A percentile compares a stretch with the other conserved stretches of the same genome.
Conservation (phyloP, 495 filamentous ascomycete genomes). For the Friedmanniomyces simplex region DNA sequence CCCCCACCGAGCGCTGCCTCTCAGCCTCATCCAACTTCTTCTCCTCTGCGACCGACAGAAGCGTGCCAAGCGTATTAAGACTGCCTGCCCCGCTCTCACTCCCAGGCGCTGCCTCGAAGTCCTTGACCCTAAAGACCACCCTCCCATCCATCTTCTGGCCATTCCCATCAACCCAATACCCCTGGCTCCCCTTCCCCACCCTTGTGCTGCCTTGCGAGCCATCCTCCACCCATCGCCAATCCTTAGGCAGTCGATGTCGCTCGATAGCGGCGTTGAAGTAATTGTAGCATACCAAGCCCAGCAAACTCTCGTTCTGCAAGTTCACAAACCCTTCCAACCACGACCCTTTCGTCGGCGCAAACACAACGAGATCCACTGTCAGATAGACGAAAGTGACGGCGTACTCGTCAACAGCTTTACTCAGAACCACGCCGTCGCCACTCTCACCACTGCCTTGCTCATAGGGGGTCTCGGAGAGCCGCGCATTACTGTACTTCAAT, state of each 20-base stretch:
- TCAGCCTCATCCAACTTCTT: slow-evolving; percentile 3
- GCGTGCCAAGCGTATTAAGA: slow-evolving; percentile 12
- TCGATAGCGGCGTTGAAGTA: slow-evolving; percentile 66
- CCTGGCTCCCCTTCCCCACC: slow-evolving; percentile 29
- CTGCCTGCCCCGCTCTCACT: slow-evolving; percentile 6
- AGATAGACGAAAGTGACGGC: slow-evolving; percentile 58
- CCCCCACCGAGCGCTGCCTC: background rate
- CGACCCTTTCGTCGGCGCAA: slow-evolving; percentile 49
- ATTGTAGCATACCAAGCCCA: slow-evolving; percentile 63
- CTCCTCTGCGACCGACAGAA: slow-evolving; percentile 4
- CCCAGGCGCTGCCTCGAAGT: slow-evolving; percentile 45
- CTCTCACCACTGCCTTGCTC: slow-evolving; percentile 21
- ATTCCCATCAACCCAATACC: slow-evolving; percentile 52
- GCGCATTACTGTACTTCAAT: slow-evolving; percentile 55
- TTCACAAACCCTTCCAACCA: slow-evolving; percentile 58
- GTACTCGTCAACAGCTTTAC: slow-evolving; percentile 54
- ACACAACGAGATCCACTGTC: slow-evolving; percentile 62
- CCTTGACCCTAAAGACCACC: slow-evolving; percentile 51
- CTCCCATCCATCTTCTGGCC: slow-evolving; percentile 52
- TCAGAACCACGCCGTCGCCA: slow-evolving; percentile 37
- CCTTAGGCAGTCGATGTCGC: slow-evolving; percentile 50
- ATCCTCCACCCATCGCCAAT: slow-evolving; percentile 50
- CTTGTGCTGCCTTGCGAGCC: slow-evolving; percentile 4
- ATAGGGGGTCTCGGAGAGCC: slow-evolving; percentile 27
- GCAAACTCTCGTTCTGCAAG: slow-evolving; percentile 59